Base-by-base conservation (phyloP, 2,329 filamentous ascomycete genomes). In the Epichloe brachyelytri region DNA sequence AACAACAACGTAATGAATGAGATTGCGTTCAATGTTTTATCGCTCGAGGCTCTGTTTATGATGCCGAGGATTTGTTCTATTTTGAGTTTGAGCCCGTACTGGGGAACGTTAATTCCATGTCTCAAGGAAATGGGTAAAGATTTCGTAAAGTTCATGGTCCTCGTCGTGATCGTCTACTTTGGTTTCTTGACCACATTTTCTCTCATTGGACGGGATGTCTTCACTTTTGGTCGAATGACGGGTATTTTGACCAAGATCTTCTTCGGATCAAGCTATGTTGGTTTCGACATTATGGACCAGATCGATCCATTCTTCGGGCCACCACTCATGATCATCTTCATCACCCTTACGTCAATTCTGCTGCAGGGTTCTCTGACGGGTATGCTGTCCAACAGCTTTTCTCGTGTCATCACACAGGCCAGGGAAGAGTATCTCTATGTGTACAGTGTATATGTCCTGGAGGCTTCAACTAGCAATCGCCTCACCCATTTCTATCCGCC, bases 111-210 rank as follows among this genome's bases (percentile, higher is more conserved):
- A 46, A 90, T 96, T 53, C 90, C 89, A 0, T 94, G 90, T 56
- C 75, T 96, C 48, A 93, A 93, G 64, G 88, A 91, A 64, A 96
- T 96, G 90, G 86, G 86, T 39, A 91, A 90, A 66, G 88, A 95
- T 63, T 95, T 95, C 63, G 67, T 90, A 65, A 90, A 90, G 61
- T 95, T 93, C 63, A 77, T 81, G 68, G 85, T 87, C 1, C 75
- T 91, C 26, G 86, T 94, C 43, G 71, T 88, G 46, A 85, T 95
- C 50, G 71, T 95, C 49, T 95, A 95, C 63, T 70, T 93, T 46
- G 88, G 89, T 45, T 96, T 96, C 66, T 70, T 95, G 36, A 95
- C 90, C 0, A 95, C 88, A 0, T 91, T 91, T 59, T 83, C 83
- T 0, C 75, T 90, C 26, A 74, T 93, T 43, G 86, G 84, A n/a